Conservation (phyloP, 495 filamentous ascomycete species). For the Xylaria bambusicola region DNA sequence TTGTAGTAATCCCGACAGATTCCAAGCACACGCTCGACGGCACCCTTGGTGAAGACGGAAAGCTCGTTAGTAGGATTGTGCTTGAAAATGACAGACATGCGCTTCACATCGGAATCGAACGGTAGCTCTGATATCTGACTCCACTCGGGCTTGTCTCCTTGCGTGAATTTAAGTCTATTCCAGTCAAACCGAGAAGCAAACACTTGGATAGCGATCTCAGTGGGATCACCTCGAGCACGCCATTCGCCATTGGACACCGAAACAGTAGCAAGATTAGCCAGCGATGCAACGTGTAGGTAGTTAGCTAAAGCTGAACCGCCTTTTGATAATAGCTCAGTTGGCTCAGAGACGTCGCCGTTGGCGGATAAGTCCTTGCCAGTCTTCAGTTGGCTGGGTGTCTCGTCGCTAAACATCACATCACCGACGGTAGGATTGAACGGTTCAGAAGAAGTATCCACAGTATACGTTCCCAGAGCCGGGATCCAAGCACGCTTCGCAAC, state of each 20-base stretch:
- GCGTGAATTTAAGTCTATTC: conserved; percentile 54
- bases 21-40: conserved; percentile 63
- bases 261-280: conserved; percentile 67
- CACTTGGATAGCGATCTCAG: conserved; percentile 71
- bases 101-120: conserved; percentile 70
- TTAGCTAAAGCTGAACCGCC: conserved; percentile 46
- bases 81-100: conserved; percentile 66
- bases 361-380: conserved; percentile 4
- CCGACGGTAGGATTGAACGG: conserved; percentile 60
- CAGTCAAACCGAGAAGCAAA: conserved; percentile 65
- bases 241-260: conserved; percentile 52
- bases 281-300: conserved; percentile 62
- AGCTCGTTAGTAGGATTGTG: conserved; percentile 40
- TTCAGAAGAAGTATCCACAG: conserved; percentile 56
- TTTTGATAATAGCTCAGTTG: conserved; percentile 32
- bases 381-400: conserved; percentile 30
- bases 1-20: conserved; percentile 51
- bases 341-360: conserved; percentile 22
- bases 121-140: conserved; percentile 61
- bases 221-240: conserved; percentile 67
- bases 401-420: conserved; percentile 47
- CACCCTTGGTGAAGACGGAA: conserved; percentile 64
- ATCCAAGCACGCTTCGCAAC: conserved; percentile 57
- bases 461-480: conserved; percentile 58
- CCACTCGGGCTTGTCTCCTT: conserved; percentile 57